phyloP scores from a whole-genome alignment of 106 monocot genomes.

The Platanthera guangdongensis region DNA sequence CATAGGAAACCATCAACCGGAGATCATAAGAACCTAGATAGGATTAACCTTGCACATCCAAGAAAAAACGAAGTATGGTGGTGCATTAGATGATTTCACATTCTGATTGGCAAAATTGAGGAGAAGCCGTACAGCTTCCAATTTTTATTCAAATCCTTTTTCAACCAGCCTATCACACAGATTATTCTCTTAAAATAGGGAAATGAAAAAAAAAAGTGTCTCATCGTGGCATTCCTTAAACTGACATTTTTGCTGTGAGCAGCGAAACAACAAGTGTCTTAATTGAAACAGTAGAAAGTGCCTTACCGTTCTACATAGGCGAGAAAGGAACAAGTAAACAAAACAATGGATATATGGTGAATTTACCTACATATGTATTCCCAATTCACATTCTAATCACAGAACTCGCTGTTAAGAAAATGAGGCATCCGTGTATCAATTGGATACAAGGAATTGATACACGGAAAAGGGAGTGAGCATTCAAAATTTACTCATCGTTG shows the following conservation, averaged over 20 bases:
- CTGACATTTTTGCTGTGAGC: background rate
- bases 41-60: background rate
- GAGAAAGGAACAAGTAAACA: background rate
- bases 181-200: background rate
- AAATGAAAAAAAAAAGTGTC: too few relatives aligned
- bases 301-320: background rate
- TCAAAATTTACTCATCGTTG: background rate
- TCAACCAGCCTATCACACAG: background rate
- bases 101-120: background rate
- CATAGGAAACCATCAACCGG: background rate
- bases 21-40: background rate
- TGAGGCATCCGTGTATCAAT: background rate
- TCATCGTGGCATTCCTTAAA: too few relatives aligned
- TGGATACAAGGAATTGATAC: background rate
- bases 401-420: background rate
- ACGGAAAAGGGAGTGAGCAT: background rate
- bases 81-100: background rate
- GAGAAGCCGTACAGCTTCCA: background rate
- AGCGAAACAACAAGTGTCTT: background rate
- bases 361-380: background rate
- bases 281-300: background rate
- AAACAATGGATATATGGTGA: background rate
- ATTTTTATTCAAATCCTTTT: background rate
- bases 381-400: background rate
- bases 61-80: background rate